A percentile compares a stretch with the other conserved stretches of the same genome.
Evolutionary conservation across 2,329 filamentous ascomycete species (phyloP).

Genomic region (Aspergillus pseudonomiae): DNA sequence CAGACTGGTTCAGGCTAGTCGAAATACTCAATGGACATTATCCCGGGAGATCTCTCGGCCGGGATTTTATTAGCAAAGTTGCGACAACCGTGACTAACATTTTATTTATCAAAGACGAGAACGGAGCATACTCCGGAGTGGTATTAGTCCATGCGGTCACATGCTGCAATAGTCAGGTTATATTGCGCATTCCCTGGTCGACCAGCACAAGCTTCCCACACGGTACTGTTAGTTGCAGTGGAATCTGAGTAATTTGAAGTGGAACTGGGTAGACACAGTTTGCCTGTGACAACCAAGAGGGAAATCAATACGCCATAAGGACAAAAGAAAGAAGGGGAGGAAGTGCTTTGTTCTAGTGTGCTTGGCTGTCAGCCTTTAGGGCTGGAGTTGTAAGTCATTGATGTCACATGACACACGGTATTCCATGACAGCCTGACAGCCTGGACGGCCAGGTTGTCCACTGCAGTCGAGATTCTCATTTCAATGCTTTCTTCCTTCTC

Average conservation of each 20-base stretch:
- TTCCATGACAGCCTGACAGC: no score
- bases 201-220: no score
- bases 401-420: background rate
- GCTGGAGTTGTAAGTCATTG: background rate
- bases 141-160: background rate
- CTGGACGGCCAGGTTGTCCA: background rate
- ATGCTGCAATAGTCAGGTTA: no score
- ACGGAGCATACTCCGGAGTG: background rate
- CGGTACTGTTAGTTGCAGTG: no score
- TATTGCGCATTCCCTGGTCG: no score
- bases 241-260: no score
- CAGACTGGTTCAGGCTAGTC: background rate
- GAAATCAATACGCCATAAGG: no score
- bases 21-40: background rate
- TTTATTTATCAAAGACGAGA: background rate
- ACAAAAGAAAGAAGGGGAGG: background rate
- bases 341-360: background rate
- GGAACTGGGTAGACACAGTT: no score
- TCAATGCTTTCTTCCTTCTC: no score
- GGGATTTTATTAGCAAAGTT: background rate
- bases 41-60: background rate
- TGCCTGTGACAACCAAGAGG: no score
- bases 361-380: background rate
- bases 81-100: background rate
- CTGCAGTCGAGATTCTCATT: background rate